phyloP scores from a whole-genome alignment of 306 rosid genomes.

The Vigna mungo region DNA sequence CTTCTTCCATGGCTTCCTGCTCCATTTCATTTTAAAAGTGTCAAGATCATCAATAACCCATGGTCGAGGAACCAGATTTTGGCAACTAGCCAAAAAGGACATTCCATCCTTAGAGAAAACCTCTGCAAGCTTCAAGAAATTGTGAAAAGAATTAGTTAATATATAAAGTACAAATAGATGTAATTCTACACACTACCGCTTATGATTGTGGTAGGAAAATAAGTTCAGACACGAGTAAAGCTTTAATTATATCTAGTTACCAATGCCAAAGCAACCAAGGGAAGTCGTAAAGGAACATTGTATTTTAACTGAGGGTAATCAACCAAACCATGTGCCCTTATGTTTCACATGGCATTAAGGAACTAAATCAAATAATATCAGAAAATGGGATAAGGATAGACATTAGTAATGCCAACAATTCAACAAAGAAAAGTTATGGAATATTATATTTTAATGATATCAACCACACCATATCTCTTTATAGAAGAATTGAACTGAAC shows the following conservation, averaged over 20 bases:
- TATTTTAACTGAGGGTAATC: not conserved
- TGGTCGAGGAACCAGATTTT: slow-evolving; percentile 93
- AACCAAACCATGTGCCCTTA: not conserved
- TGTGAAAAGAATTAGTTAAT: slow-evolving; percentile 44
- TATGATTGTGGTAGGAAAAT: slow-evolving; percentile 24
- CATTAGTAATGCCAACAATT: slow-evolving; percentile 14
- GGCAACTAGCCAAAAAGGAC: slow-evolving; percentile 93
- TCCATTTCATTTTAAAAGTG: slow-evolving; percentile 77
- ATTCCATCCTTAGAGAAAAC: slow-evolving; percentile 90
- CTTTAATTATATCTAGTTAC: slow-evolving; percentile 8
- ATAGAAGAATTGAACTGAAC: slow-evolving; percentile 5
- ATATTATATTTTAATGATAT: slow-evolving; percentile 19
- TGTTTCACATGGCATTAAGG: not conserved
- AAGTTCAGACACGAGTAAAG: not conserved
- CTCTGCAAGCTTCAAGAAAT: slow-evolving; percentile 89
- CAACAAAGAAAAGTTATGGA: slow-evolving; percentile 10
- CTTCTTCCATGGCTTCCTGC: slow-evolving; percentile 90
- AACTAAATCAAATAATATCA: not conserved
- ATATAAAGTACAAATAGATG: slow-evolving; percentile 18
- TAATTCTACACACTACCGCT: slow-evolving; percentile 16
- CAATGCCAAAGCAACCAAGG: not conserved
- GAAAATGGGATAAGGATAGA: not conserved
- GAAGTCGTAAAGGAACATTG: not conserved
- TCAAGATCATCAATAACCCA: slow-evolving; percentile 98
- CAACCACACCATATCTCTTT: slow-evolving; percentile 4